A percentile compares a stretch with the other conserved stretches of the same genome.
phyloP scores from a whole-genome alignment of 2,329 filamentous ascomycete species.

The Cryphonectria naterciae region DNA sequence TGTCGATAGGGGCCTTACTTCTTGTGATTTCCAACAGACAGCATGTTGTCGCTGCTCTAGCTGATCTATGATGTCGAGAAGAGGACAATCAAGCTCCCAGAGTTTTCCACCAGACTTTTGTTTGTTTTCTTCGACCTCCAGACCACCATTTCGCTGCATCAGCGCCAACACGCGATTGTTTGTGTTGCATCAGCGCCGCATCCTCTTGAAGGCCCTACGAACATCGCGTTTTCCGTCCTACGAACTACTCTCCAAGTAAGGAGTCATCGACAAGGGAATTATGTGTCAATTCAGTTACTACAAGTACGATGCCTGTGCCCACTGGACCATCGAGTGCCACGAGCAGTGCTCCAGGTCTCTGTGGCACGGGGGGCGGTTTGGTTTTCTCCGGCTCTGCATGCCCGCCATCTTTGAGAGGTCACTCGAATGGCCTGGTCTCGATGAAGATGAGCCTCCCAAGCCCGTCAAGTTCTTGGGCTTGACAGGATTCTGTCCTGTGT shows the following conservation, averaged over 20 bases:
- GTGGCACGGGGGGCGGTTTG: slow-evolving; percentile 23
- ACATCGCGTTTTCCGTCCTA: neutral
- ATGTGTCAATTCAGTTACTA: slow-evolving; percentile 28
- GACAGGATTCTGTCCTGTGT: slow-evolving; percentile 24
- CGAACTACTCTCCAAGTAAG: neutral
- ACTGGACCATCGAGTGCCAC: slow-evolving; percentile 25
- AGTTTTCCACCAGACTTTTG: neutral
- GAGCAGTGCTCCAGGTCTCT: slow-evolving; percentile 15
- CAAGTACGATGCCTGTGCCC: slow-evolving; percentile 23
- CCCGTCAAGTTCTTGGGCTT: slow-evolving; percentile 15
- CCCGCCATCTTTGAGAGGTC: slow-evolving; percentile 19
- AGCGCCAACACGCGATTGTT: neutral
- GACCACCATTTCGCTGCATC: neutral
- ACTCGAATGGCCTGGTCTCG: slow-evolving; percentile 10
- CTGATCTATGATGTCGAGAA: neutral
- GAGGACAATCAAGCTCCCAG: neutral
- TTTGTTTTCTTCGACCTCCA: neutral
- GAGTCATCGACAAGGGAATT: neutral
- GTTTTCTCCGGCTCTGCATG: slow-evolving; percentile 20
- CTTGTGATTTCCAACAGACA: neutral
- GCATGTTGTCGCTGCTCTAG: neutral
- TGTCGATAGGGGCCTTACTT: neutral
- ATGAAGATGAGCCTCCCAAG: slow-evolving; percentile 21
- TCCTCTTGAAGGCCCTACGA: neutral
- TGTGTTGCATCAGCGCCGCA: neutral